Conservation (phyloP, 139 green algal genomes). For the Trebouxia sp. region DNA sequence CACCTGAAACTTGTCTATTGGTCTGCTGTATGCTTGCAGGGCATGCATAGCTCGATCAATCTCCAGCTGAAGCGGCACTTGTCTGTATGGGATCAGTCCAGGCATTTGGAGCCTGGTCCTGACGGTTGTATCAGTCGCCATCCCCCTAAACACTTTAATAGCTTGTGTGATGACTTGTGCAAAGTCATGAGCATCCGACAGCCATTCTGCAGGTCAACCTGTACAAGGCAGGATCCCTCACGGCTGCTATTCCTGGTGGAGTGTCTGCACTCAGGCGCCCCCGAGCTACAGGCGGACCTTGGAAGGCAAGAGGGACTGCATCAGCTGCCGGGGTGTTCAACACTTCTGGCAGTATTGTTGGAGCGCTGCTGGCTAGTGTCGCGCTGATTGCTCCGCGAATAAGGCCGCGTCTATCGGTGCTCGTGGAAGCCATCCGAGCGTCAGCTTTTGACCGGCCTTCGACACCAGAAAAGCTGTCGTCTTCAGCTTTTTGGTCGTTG, state of each 20-base stretch:
- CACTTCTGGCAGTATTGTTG: background rate
- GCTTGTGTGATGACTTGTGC: background rate
- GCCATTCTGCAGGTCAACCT: background rate
- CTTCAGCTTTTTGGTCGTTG: too few species aligned
- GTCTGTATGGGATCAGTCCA: constrained; percentile 24
- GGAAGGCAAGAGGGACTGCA: background rate
- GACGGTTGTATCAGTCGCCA: constrained; percentile 14
- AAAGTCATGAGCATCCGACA: background rate
- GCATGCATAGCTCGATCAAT: constrained; percentile 26
- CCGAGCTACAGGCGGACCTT: background rate
- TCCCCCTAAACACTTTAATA: background rate
- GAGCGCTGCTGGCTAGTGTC: background rate
- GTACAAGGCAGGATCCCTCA: constrained; percentile 20
- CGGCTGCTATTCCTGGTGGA: background rate
- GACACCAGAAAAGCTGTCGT: too few species aligned
- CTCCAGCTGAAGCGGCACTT: constrained; percentile 11
- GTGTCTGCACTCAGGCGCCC: background rate
- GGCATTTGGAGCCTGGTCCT: constrained; percentile 23
- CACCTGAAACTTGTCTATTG: constrained; percentile 39
- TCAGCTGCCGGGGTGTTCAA: background rate
- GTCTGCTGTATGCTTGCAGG: background rate
- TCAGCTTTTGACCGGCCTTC: too few species aligned
- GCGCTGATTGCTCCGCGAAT: background rate
- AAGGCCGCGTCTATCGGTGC: background rate
- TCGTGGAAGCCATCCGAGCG: too few species aligned